These are phyloP conservation scores for Lactarius sanguifluus DNA, from an alignment of 768 basidiomycete species.

Conservation along the genomic window DNA sequence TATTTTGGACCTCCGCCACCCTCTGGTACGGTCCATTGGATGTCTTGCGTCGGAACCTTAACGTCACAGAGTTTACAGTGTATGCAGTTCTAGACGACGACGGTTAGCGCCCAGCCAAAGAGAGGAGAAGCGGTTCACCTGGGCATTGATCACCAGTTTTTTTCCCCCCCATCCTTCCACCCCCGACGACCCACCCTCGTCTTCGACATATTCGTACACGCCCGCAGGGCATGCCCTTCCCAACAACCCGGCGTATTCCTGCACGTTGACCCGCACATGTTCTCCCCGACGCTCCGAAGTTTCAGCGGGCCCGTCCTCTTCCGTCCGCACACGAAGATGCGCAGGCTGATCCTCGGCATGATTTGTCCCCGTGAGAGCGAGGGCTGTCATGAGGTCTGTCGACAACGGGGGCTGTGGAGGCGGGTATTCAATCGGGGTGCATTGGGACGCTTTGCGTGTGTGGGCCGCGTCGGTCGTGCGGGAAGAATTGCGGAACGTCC, in stretches of 20 bases:
- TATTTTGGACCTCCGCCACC: conserved; percentile 97
- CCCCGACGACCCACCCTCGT: conserved; percentile 45
- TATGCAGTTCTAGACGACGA: conserved; percentile 70
- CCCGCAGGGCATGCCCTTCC: conserved; percentile 90
- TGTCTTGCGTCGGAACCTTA: conserved; percentile 95
- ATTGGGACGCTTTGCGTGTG: conserved; percentile 65
- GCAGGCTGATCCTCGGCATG: conserved; percentile 96
- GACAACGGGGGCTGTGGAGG: conserved; percentile 84
- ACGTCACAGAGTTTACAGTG: conserved; percentile 96
- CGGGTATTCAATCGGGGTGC: conserved; percentile 82
- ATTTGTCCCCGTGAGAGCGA: conserved; percentile 90
- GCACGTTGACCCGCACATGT: conserved; percentile 75
- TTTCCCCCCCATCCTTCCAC: conserved; percentile 72
- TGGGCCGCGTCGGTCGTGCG: conserved; percentile 60
- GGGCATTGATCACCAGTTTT: conserved; percentile 94
- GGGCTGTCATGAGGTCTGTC: conserved; percentile 89
- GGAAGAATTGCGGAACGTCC: conserved; percentile 78
- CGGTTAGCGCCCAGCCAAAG: conserved; percentile 29
- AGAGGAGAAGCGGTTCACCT: conserved; percentile 49
- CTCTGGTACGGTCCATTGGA: conserved; percentile 96
- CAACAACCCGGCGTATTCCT: conserved; percentile 84
- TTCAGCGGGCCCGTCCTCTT: conserved; percentile 38
- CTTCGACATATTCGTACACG: conserved; percentile 94
- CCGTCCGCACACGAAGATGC: conserved; percentile 69
- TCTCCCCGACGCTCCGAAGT: conserved; percentile 47